Percentiles rank a stretch among this genome's conserved stretches.
Conservation (phyloP, 257 asterid genomes). For the Solanum sejunctum region DNA sequence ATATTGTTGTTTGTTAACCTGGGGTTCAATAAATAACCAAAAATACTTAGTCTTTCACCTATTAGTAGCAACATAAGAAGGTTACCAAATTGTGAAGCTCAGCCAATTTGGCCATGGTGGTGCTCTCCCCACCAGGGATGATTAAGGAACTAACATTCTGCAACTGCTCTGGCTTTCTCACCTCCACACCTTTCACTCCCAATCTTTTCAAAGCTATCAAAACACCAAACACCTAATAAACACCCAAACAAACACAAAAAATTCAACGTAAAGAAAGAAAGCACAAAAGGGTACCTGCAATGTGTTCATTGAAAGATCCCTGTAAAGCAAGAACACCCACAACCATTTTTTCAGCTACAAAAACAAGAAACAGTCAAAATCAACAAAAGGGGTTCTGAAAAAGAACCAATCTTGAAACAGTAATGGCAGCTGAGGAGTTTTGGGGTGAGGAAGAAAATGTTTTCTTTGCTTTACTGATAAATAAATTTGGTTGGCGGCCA, state of each 20-base stretch:
- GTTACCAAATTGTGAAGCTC: slow-evolving; percentile 78
- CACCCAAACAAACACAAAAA: background rate
- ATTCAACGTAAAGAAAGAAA: background rate
- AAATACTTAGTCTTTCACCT: background rate
- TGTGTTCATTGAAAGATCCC: slow-evolving; percentile 98
- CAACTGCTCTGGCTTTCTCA: slow-evolving; percentile 89
- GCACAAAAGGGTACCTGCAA: slow-evolving; percentile 43
- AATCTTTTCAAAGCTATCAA: slow-evolving; percentile 64
- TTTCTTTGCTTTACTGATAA: background rate
- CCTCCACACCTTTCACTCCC: slow-evolving; percentile 86
- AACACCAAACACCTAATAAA: background rate
- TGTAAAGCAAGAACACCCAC: slow-evolving; percentile 94
- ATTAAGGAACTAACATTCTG: slow-evolving; percentile 58
- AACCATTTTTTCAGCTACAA: slow-evolving; percentile 27
- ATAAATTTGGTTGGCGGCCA: background rate
- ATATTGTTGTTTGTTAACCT: background rate
- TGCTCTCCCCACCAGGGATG: slow-evolving; percentile 98
- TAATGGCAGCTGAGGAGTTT: background rate
- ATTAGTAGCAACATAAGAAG: background rate
- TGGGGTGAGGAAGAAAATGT: background rate
- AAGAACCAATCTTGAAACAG: background rate
- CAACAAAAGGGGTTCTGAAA: background rate
- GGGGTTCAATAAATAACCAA: background rate
- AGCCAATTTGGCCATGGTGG: slow-evolving; percentile 98
- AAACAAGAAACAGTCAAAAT: background rate